Conservation (phyloP, 768 basidiomycete genomes). For the Tulasnella sp. region DNA sequence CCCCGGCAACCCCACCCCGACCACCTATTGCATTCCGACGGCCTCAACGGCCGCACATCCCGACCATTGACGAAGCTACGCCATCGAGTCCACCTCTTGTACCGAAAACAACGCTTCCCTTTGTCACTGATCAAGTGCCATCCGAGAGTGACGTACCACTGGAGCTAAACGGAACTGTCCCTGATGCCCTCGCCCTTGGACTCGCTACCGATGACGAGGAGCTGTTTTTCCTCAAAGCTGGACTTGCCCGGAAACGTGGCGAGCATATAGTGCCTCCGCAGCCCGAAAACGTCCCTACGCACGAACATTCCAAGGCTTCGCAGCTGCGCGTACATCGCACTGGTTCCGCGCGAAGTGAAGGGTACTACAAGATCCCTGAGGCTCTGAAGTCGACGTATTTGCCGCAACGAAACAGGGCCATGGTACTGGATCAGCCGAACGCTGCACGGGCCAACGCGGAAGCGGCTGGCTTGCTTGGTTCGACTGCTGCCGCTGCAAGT, state of each 20-base stretch:
- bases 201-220: conserved; percentile 75
- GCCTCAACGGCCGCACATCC: conserved; percentile 6
- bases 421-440: conserved; percentile 30
- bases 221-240: conserved; percentile 61
- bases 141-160: neutral
- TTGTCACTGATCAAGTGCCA: neutral
- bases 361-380: conserved; percentile 89
- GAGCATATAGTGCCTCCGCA: conserved; percentile 20
- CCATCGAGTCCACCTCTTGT: neutral
- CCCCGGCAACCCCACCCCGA: neutral
- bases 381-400: conserved; percentile 87
- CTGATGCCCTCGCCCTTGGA: conserved; percentile 1
- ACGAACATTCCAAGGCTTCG: conserved; percentile 24
- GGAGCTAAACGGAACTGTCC: neutral
- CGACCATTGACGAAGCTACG: conserved; percentile 3
- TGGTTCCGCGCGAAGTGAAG: conserved; percentile 85
- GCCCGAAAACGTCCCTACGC: conserved; percentile 21
- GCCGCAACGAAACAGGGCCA: conserved; percentile 44
- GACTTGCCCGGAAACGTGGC: conserved; percentile 31
- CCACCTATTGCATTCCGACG: neutral
- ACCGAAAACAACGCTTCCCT: neutral
- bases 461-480: neutral
- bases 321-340: conserved; percentile 56
- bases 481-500: conserved; percentile 32
- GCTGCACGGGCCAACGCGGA: conserved; percentile 29